phyloP scores from a whole-genome alignment of 495 filamentous ascomycete species.

The Talaromyces liani region DNA sequence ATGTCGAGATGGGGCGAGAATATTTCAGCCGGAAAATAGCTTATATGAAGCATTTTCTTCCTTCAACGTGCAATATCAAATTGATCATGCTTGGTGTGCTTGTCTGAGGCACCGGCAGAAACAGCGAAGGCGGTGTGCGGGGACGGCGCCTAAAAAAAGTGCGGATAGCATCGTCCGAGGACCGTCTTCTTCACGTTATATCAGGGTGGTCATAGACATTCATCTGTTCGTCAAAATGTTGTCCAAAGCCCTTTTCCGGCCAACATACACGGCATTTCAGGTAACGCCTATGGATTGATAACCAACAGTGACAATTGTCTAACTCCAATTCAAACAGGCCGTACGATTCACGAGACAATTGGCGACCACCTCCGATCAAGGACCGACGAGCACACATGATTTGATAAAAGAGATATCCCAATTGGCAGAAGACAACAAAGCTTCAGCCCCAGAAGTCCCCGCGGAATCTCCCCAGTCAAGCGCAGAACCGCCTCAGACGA shows the following conservation, averaged over 20 bases:
- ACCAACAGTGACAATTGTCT: not conserved
- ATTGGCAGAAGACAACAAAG: not conserved
- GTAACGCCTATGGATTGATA: not conserved
- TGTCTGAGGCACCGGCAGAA: not conserved
- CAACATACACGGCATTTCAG: not conserved
- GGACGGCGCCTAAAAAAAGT: not conserved
- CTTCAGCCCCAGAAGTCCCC: not conserved
- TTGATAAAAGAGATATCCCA: not conserved
- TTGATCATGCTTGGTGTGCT: not conserved
- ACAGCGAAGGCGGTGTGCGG: slow-evolving; percentile 1
- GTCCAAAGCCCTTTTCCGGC: not conserved
- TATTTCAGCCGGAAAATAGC: not conserved
- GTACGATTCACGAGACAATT: not conserved
- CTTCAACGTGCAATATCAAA: not conserved
- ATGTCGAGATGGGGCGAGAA: not conserved
- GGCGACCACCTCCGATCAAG: slow-evolving; percentile 3
- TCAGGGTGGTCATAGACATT: not conserved
- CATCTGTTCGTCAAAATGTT: not conserved
- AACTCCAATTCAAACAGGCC: not conserved
- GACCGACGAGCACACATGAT: not conserved
- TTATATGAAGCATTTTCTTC: not conserved
- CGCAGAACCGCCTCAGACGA: not conserved
- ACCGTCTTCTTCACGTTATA: not conserved
- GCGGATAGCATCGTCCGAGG: not conserved
- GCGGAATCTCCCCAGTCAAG: not conserved